Base-by-base conservation (phyloP, 495 filamentous ascomycete species). In the Wilcoxina mikolae region DNA sequence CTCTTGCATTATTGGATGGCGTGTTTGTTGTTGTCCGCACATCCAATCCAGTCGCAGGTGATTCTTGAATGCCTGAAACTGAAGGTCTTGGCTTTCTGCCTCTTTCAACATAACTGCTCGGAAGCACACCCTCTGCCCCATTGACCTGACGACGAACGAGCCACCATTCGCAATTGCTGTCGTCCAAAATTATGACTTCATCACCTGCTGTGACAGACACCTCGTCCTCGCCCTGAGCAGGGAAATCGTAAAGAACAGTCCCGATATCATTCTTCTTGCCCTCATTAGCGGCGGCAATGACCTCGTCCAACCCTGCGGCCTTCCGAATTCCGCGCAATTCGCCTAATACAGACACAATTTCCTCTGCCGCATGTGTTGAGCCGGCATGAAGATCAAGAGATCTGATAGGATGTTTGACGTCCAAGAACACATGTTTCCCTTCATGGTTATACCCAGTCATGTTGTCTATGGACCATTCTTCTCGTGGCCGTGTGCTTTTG, bases 91-190 rank as follows among this genome's bases (percentile, higher is more conserved):
- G 56, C 28, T 46, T 58, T 42, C 64, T 59, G 27, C 64, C 64
- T 25, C 56, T 72, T 67, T 99, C 91, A 48, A 96, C 81, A 67
- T 95, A 99, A 68, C 84, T 93, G 71, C 87, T 88, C 3, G 91
- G 91, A n/a, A 99, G 89, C 10, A 96, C 91, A n/a, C 91, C 93
- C 66, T 94, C 85, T 64, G 85, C 86, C 44, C 85, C 85, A 67
- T 89, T 95, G 71, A 87, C 88, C 46, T 94, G 58, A 27, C 88
- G 78, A 45, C 84, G 79, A 10, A 99, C 88, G 74, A 88, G 84
- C 90, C 93, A 96, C 91, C 91, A 99, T 66, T 99, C 91, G 43
- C 95, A 88, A 50, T 88, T 94, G 53, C 73, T 78, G 65, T 94
- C 88, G 64, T 99, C 90, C 35, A 95, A 62, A 50, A 99, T 74